A percentile compares a stretch with the other conserved stretches of the same genome.
phyloP scores from a whole-genome alignment of 192 early-diverging fungal genomes.

The Haplosporangium gracile region DNA sequence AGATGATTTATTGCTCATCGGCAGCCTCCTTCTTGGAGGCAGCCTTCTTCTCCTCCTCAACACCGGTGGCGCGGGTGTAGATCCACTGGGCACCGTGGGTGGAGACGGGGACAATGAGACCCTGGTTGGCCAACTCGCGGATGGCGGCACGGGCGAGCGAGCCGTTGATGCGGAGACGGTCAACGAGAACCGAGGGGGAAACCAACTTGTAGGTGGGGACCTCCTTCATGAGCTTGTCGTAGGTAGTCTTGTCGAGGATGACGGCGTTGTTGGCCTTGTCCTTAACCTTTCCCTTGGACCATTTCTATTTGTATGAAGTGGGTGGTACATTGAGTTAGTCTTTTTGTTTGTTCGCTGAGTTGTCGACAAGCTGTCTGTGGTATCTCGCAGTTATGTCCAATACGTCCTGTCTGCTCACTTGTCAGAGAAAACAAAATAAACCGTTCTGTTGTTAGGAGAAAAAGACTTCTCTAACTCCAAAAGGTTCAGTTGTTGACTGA shows the following conservation, averaged over 20 bases:
- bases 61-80: slow-evolving; percentile 76
- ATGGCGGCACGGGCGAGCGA: slow-evolving; percentile 96
- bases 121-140: slow-evolving; percentile 92
- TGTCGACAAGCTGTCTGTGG: not conserved
- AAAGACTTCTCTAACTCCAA: not conserved
- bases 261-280: slow-evolving; percentile 99
- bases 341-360: not conserved
- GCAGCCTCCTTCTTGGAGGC: slow-evolving; percentile 41
- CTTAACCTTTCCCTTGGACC: slow-evolving; percentile 99
- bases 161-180: slow-evolving; percentile 98
- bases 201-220: slow-evolving; percentile 99
- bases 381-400: not conserved
- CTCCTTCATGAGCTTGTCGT: slow-evolving; percentile 99
- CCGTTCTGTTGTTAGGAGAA: not conserved
- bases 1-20: slow-evolving; percentile 55
- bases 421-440: not conserved
- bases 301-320: slow-evolving; percentile 79
- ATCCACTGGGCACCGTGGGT: slow-evolving; percentile 93
- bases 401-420: not conserved
- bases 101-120: slow-evolving; percentile 92
- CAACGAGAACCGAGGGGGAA: slow-evolving; percentile 97
- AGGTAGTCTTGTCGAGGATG: slow-evolving; percentile 96
- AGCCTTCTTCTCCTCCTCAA: slow-evolving; percentile 64
- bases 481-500: not conserved
- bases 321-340: not conserved